Evolutionary conservation across 345 rosid genomes (phyloP), one percentile per base, ranked within the genome.

Genomic region (Citrus maxima): DNA sequence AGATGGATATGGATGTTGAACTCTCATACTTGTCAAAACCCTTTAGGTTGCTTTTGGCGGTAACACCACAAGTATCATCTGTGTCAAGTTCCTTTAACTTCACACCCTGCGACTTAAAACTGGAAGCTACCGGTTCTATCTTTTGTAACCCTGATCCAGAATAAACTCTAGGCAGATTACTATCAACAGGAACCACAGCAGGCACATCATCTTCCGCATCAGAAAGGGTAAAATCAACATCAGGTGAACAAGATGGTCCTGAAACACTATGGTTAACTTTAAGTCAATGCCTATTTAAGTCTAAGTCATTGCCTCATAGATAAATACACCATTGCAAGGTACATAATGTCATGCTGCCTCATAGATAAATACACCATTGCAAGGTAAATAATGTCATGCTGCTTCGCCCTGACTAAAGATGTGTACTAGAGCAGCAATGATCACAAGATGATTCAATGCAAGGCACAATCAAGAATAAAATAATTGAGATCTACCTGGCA

Each of bases 401-500:
- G 1, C 28, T 8, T 24, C 6, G 5, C 63, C 72, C 40, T 24
- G 37, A 70, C 68, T 59, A 38, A 73, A 73, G 69, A 67, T 62
- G 27, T 19, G 16, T 34, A 18, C 56, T 27, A 16, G 56, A 21
- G 67, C 19, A 38, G 58, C 10, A 18, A 49, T 28, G 34, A 55
- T 21, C 58, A 28, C 19, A 58, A 30, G 28, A 72, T 51, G 49
- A 55, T 59, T 62, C 40, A 27, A 54, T 32, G 46, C 19, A 32
- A 56, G 46, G 35, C 13, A 37, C 22, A 7, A 51, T 22, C 21
- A 27, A 59, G 37, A 65, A 72, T 38, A 78, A 59, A 18, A 84
- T 7, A 25, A 81, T 38, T 78, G 61, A 67, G 51, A 77, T 59
- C 35, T 83, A 96, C 99, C 98, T 88, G 79, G 97, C 97, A 82